A percentile compares a stretch with the other conserved stretches of the same genome.
Evolutionary conservation across 1,139 yeast species (phyloP).

Genomic region (Tardiomyces digboiensis): DNA sequence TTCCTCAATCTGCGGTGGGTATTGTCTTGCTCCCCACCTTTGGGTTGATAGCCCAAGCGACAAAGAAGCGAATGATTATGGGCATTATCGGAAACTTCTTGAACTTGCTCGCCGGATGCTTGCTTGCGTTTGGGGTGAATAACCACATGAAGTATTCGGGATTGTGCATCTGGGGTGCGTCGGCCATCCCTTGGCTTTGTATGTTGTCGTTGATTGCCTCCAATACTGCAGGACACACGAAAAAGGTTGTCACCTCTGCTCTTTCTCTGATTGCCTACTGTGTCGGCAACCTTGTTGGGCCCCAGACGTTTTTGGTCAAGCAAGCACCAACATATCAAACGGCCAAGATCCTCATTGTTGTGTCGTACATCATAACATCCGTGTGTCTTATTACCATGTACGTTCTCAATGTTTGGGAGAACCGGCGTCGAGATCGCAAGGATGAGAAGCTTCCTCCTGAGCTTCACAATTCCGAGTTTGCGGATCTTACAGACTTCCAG

Average conservation of each 20-base stretch:
- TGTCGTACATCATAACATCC: constrained; percentile 24
- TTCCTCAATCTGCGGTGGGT: constrained; percentile 29
- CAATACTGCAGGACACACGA: constrained; percentile 54
- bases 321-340: constrained; percentile 45
- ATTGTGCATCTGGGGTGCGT: neutral
- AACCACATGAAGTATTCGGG: neutral
- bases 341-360: constrained; percentile 35
- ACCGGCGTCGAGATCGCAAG: neutral
- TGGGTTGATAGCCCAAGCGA: neutral
- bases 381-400: constrained; percentile 20
- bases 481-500: constrained; percentile 54
- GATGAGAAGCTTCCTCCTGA: constrained; percentile 12
- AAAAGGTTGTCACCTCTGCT: constrained; percentile 37
- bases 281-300: constrained; percentile 50
- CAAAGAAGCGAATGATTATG: neutral
- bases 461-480: constrained; percentile 36
- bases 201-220: constrained; percentile 38
- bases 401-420: neutral
- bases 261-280: constrained; percentile 46
- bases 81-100: neutral
- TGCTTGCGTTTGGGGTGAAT: neutral
- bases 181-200: neutral
- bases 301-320: constrained; percentile 41
- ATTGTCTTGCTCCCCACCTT: constrained; percentile 1
- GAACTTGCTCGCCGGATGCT: neutral